Conservation (phyloP, 202 grass and related monocot species). For the Musa balbisiana region DNA sequence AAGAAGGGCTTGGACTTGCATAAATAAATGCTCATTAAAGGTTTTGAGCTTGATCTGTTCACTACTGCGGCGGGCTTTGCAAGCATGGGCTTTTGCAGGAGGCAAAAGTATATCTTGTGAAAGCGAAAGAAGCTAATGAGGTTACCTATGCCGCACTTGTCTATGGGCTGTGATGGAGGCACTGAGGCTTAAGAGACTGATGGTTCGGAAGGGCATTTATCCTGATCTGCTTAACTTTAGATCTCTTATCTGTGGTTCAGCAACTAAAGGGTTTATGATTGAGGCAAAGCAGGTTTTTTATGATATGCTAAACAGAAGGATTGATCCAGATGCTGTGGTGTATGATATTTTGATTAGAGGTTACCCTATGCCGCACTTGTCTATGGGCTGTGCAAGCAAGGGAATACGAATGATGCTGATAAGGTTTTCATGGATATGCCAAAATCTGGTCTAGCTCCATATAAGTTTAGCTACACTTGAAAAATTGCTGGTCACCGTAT, state of each 20-base stretch:
- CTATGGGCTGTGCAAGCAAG: too few species aligned
- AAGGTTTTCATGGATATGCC: too few species aligned
- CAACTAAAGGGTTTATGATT: slow-evolving; percentile 15
- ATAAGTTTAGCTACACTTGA: too few species aligned
- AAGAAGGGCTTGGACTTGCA: slow-evolving; percentile 10
- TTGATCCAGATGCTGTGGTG: slow-evolving; percentile 9
- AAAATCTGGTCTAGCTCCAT: too few species aligned
- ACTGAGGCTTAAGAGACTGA: neutral
- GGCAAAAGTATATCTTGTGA: slow-evolving; percentile 7
- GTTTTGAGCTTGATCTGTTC: neutral
- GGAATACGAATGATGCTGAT: too few species aligned
- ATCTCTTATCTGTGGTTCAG: slow-evolving; percentile 8
- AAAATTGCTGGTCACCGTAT: too few species aligned
- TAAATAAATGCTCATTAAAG: slow-evolving; percentile 3
- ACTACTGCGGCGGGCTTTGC: slow-evolving; percentile 9
- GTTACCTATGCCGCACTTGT: slow-evolving; percentile 9
- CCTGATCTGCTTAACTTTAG: slow-evolving; percentile 5
- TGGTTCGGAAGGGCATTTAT: neutral
- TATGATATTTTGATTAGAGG: slow-evolving; percentile 20
- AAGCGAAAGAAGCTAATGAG: neutral
- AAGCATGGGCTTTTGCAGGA: slow-evolving; percentile 13
- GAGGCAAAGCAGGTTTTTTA: slow-evolving; percentile 24
- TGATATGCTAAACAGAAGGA: slow-evolving; percentile 14
- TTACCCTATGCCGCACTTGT: neutral
- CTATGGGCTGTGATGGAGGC: slow-evolving; percentile 13